Evolutionary conservation across 371 early-diverging fungal genomes (phyloP), one percentile per base, ranked within the genome.

Genomic region (Actinomortierella wolfii): DNA sequence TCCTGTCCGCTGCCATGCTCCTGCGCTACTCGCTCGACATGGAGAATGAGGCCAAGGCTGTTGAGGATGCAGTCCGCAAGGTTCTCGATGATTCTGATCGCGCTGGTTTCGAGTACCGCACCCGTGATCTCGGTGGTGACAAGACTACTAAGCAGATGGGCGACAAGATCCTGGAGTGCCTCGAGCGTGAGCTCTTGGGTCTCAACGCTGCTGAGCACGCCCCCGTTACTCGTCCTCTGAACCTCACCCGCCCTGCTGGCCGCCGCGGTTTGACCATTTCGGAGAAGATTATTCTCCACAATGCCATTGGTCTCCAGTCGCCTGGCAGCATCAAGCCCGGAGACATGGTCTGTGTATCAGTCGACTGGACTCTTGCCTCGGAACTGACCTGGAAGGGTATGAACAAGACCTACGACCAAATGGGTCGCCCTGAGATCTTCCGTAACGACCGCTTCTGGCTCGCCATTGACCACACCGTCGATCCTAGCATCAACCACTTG

Each of bases 1-100:
- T 98, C 67, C 89, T 97, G 51, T 92, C 92, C 68, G 94, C 88
- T 45, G 97, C 99, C 34, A 85, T 98, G 88, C 77, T 98, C 80
- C 83, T 97, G 64, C 89, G 92, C 61, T 97, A 96, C 84, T 96
- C 97, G 21, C 87, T 98, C 63, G 89, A 88, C 46, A 79, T 94
- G 78, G 91, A 92, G 60, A 75, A 81, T 54, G 97, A 96, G 74
- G 97, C 97, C 40, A 82, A 87, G 56, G 91, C 92, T 18, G 73
- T 98, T 42, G 97, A 97, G 81, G 86, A 87, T 40, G 96, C 97
- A 47, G 97, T 97, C 26, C 89, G 90, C 62, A 82, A 89, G 54
- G 96, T 95, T n/a, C 77, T 98, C 57, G 96, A 97, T 76, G 85
- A 83, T 64, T 67, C 81, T 52, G 83, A 88, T 39, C 63, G 73